These are phyloP conservation scores for Fusarium burgessii DNA, from an alignment of 2,329 filamentous ascomycete species.

Conservation along the genomic window DNA sequence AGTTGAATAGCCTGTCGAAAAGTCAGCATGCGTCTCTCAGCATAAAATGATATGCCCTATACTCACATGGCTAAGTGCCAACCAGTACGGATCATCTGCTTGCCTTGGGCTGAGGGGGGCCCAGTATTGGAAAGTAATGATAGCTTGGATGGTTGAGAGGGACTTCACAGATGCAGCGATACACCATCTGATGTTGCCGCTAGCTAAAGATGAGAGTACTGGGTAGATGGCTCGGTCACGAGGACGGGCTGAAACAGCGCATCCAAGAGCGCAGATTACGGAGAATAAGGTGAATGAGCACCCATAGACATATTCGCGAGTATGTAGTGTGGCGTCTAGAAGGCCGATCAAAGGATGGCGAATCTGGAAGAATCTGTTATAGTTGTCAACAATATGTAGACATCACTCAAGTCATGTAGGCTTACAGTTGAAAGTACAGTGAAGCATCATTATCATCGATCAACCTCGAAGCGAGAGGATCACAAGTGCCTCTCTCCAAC, in stretches of 20 bases:
- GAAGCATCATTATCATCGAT: slow-evolving; percentile 13
- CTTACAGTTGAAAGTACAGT: slow-evolving; percentile 16
- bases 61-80: slow-evolving; percentile 8
- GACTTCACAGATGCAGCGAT: slow-evolving; percentile 8
- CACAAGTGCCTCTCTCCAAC: slow-evolving; percentile 13
- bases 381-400: not conserved
- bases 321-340: slow-evolving; percentile 10
- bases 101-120: slow-evolving; percentile 2
- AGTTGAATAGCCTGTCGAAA: not conserved
- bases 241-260: slow-evolving; percentile 13
- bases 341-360: slow-evolving; percentile 15
- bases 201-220: not conserved
- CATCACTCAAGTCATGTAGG: accelerated
- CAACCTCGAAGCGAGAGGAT: slow-evolving; percentile 11
- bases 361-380: slow-evolving; percentile 10
- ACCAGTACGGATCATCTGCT: slow-evolving; percentile 10
- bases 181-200: slow-evolving; percentile 12
- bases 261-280: slow-evolving; percentile 8
- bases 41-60: accelerated
- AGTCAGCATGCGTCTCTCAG: not conserved
- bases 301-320: slow-evolving; percentile 10
- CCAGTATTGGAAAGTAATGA: slow-evolving; percentile 20
- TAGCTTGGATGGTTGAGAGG: slow-evolving; percentile 12
- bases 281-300: slow-evolving; percentile 20
- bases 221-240: slow-evolving; percentile 20